These are phyloP conservation scores for Penicillium argentinense DNA, from an alignment of 495 filamentous ascomycete genomes.

Conservation along the genomic window DNA sequence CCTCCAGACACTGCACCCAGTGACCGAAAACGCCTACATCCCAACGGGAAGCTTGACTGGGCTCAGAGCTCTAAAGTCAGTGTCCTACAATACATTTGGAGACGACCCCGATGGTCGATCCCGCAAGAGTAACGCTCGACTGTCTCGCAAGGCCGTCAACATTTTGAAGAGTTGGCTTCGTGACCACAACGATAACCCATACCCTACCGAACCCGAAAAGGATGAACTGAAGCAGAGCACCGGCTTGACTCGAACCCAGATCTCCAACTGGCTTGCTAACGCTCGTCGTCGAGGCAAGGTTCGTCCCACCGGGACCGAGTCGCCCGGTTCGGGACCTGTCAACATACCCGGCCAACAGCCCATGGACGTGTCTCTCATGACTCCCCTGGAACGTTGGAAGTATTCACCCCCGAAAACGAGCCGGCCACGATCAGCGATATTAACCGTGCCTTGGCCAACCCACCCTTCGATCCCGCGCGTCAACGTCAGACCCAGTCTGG, in stretches of 20 bases:
- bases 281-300: slow-evolving; percentile 76
- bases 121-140: slow-evolving; percentile 60
- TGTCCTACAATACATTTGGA: slow-evolving; percentile 32
- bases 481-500: slow-evolving; percentile 35
- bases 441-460: slow-evolving; percentile 68
- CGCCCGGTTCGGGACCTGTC: slow-evolving; percentile 60
- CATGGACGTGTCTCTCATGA: slow-evolving; percentile 62
- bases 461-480: slow-evolving; percentile 53
- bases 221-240: slow-evolving; percentile 69
- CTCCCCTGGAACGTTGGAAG: slow-evolving; percentile 83
- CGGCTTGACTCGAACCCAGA: slow-evolving; percentile 72
- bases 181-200: slow-evolving; percentile 72
- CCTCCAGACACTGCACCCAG: slow-evolving; percentile 50
- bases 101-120: slow-evolving; percentile 43
- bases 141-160: slow-evolving; percentile 70
- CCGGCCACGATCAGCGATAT: slow-evolving; percentile 78
- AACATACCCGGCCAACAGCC: slow-evolving; percentile 59
- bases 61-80: slow-evolving; percentile 41
- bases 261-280: slow-evolving; percentile 86
- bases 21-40: slow-evolving; percentile 49
- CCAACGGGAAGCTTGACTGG: slow-evolving; percentile 36
- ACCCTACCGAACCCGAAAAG: slow-evolving; percentile 80
- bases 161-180: slow-evolving; percentile 77
- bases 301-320: slow-evolving; percentile 56
- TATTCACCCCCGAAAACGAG: slow-evolving; percentile 87